Base-by-base conservation (phyloP, 169 alveolate species). In the Cytauxzoon felis region DNA sequence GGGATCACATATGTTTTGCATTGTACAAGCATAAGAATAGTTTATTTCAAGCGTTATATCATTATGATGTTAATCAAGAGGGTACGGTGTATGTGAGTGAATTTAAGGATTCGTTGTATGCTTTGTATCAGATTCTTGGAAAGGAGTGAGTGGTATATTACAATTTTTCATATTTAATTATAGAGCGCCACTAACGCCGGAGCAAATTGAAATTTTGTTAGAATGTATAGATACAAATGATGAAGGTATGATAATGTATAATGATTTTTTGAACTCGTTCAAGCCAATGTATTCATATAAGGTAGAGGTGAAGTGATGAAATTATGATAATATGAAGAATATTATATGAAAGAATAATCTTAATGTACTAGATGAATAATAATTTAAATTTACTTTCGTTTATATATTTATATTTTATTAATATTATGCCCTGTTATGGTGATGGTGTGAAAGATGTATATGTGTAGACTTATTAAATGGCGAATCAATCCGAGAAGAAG, bases 101-200 rank as follows among this genome's bases (percentile, higher is more conserved):
- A 36, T 75, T 75, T 66, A 75, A 75, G 71, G 85, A 75, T 29
- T 71, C 59, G 7, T 73, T 75, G 5, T 60, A 75, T 59, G 79
- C 72, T n/a, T 42, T 75, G 42, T 45, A 75, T 32, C 72, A 62
- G 13, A 65, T 59, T 11, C 57, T 75, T 21, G 85, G 85, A 3
- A 38, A 50, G 13, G 58, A 24, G n/a, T 71, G 66, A 70, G 58
- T 41, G 18, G 81, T 69, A 48, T 23, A 7, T 8, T n/a, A 23
- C 32, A 27, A 18, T 19, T 9, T 6, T 27, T 5, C n/a, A 16
- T 27, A 21, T 38, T 34, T n/a, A 3, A 16, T 45, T 57, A 18
- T 64, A 69, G 81, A 68, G 85, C 85, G 68, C 85, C 79, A 7
- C 68, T 75, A 27, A 75, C 85, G 26, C 40, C 58, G 54, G 85